Percentiles rank a stretch among this genome's conserved stretches.
Evolutionary conservation across 805 yeast genomes (phyloP).

Genomic region (Saccharomyces kudriavzevii): DNA sequence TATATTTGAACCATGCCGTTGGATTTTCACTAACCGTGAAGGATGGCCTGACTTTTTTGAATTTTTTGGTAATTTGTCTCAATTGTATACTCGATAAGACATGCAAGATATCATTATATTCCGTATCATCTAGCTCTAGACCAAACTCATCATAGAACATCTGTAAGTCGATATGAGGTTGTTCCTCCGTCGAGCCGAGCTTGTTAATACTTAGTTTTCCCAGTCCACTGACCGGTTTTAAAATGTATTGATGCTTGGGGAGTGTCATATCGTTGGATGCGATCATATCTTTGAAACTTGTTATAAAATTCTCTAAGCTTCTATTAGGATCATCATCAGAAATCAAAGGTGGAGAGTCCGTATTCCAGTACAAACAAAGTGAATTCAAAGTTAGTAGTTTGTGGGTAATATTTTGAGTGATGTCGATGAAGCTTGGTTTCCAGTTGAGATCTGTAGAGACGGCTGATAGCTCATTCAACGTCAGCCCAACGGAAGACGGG

Average conservation of each 20-base stretch:
- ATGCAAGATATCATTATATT: conserved; percentile 73
- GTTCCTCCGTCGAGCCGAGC: conserved; percentile 56
- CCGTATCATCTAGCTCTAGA: conserved; percentile 74
- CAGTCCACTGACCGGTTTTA: conserved; percentile 82
- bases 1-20: conserved; percentile 71
- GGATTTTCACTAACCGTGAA: conserved; percentile 52
- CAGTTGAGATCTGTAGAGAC: conserved; percentile 80
- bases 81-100: conserved; percentile 76
- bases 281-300: conserved; percentile 41
- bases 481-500: conserved; percentile 78
- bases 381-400: conserved; percentile 70
- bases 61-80: conserved; percentile 67
- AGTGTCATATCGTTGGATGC: conserved; percentile 26
- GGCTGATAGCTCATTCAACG: conserved; percentile 81
- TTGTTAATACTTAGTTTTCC: conserved; percentile 81
- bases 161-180: conserved; percentile 66
- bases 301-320: conserved; percentile 18
- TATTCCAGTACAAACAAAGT: conserved; percentile 77
- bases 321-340: conserved; percentile 33
- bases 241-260: conserved; percentile 45
- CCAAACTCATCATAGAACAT: conserved; percentile 83
- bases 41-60: conserved; percentile 60
- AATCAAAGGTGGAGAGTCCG: conserved; percentile 47
- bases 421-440: conserved; percentile 77
- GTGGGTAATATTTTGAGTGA: conserved; percentile 56